Conservation (phyloP, 2,329 filamentous ascomycete genomes). For the Sclerotinia minor region DNA sequence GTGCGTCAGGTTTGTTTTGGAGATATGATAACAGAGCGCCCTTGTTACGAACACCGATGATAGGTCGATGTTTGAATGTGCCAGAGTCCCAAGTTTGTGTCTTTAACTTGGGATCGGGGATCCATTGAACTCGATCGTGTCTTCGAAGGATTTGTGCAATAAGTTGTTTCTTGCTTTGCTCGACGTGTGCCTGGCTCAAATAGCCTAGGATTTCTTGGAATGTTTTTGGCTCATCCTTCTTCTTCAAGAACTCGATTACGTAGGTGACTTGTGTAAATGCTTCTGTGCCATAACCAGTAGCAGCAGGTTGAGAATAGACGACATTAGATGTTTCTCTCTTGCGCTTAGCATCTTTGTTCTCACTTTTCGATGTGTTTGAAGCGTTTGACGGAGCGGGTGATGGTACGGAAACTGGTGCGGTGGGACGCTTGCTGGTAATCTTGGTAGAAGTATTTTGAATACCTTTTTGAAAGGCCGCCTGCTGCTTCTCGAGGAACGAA, state of each 20-base stretch:
- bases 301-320: slow-evolving; percentile 74
- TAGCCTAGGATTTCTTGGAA: slow-evolving; percentile 79
- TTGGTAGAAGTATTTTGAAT: slow-evolving; percentile 65
- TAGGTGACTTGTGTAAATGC: slow-evolving; percentile 87
- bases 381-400: slow-evolving; percentile 62
- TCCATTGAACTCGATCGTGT: slow-evolving; percentile 60
- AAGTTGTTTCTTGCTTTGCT: slow-evolving; percentile 61
- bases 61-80: slow-evolving; percentile 79
- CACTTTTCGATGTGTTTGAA: slow-evolving; percentile 52
- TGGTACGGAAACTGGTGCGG: slow-evolving; percentile 54
- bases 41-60: slow-evolving; percentile 77
- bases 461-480: slow-evolving; percentile 61
- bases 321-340: slow-evolving; percentile 58
- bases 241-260: slow-evolving; percentile 79
- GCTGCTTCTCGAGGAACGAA: slow-evolving; percentile 63
- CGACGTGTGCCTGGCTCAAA: slow-evolving; percentile 66
- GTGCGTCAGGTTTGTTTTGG: slow-evolving; percentile 76
- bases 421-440: slow-evolving; percentile 54
- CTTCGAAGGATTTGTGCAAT: slow-evolving; percentile 68
- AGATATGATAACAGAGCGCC: slow-evolving; percentile 78
- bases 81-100: slow-evolving; percentile 67
- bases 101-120: slow-evolving; percentile 58
- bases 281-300: slow-evolving; percentile 74
- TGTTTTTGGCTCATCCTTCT: slow-evolving; percentile 65
- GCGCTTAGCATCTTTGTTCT: slow-evolving; percentile 60